Evolutionary conservation across 768 basidiomycete species (phyloP).

Genomic region (Lactifluus piperatus): DNA sequence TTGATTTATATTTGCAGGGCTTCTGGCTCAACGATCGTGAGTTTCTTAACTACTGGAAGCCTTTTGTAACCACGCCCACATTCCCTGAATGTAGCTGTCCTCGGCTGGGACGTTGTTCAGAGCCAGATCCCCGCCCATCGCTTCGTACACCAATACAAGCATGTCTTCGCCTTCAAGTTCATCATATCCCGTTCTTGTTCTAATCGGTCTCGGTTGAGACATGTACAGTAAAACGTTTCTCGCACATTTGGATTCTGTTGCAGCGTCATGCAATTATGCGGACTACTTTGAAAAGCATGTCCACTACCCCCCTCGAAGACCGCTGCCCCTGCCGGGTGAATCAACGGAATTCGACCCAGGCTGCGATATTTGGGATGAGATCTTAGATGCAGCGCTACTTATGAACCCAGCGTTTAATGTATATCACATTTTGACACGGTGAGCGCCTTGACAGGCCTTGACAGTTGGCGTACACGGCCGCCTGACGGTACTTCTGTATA

Average conservation of each 20-base stretch:
- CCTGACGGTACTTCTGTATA: conserved; percentile 13
- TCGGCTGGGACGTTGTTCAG: no score
- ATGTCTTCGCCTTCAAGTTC: no score
- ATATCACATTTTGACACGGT: conserved; percentile 69
- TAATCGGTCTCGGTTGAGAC: no score
- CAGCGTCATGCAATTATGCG: conserved; percentile 49
- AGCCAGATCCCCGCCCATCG: no score
- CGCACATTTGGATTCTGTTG: conserved; percentile 43
- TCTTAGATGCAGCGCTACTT: conserved; percentile 52
- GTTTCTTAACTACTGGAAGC: conserved; percentile 21
- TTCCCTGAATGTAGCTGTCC: conserved; percentile 33
- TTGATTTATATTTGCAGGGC: no score
- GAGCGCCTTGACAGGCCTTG: no score
- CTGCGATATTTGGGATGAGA: conserved; percentile 61
- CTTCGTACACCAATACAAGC: no score
- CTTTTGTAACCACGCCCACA: background rate
- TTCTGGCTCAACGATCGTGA: no score
- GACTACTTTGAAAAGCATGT: conserved; percentile 54
- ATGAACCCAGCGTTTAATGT: conserved; percentile 75
- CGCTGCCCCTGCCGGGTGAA: conserved; percentile 56
- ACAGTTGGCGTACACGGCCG: background rate
- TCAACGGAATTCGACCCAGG: conserved; percentile 37
- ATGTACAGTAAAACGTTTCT: conserved; percentile 52
- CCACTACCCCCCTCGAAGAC: conserved; percentile 57
- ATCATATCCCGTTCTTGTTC: no score